Percentiles rank a stretch among this genome's conserved stretches.
These are phyloP conservation scores for Kwoniella botswanensis DNA, from an alignment of 768 basidiomycete species.

Conservation along the genomic window DNA sequence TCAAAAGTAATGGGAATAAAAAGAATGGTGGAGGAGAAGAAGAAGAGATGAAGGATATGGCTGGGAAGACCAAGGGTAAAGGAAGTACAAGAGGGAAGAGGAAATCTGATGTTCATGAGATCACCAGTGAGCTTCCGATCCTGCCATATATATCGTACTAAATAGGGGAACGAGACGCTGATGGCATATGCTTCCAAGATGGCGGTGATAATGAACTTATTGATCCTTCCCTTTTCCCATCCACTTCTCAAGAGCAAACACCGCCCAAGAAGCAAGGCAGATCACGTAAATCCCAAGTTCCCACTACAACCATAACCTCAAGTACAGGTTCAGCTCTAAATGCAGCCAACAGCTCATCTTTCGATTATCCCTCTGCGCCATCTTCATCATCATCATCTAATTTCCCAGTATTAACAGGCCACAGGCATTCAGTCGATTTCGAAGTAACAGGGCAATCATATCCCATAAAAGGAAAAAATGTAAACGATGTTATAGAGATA, in stretches of 20 bases:
- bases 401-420: not conserved
- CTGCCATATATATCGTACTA: not conserved
- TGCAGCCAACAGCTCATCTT: slow-evolving; percentile 15
- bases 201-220: not conserved
- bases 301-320: no score
- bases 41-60: slow-evolving; percentile 45
- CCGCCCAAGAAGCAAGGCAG: slow-evolving; percentile 23
- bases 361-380: slow-evolving; percentile 13
- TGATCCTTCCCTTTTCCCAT: not conserved
- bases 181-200: not conserved
- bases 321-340: not conserved
- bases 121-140: not conserved
- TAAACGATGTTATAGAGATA: slow-evolving; percentile 24
- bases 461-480: not conserved
- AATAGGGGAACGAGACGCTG: not conserved
- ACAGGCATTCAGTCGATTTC: slow-evolving; percentile 13
- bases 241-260: not conserved
- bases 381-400: not conserved
- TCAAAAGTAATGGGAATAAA: not conserved
- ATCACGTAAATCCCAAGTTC: slow-evolving; percentile 16
- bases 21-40: slow-evolving; percentile 30
- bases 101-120: slow-evolving; percentile 10
- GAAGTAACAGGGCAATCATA: slow-evolving; percentile 8
- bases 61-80: slow-evolving; percentile 21
- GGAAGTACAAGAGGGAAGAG: slow-evolving; percentile 8